Evolutionary conservation across 805 yeast genomes (phyloP), one percentile per base, ranked within the genome.

Genomic region (Lachancea thermotolerans): DNA sequence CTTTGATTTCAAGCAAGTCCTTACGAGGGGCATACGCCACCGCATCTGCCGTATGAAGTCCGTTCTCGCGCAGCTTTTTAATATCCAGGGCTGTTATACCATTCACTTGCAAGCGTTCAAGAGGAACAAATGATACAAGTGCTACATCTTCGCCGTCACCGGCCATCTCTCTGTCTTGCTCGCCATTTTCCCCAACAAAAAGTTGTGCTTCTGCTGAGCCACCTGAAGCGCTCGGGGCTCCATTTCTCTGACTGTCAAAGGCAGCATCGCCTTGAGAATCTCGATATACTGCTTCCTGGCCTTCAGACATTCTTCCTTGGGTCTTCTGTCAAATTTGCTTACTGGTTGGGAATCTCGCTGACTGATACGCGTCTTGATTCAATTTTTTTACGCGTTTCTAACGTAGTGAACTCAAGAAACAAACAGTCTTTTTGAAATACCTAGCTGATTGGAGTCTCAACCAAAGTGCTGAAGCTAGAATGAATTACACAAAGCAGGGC

Each of bases 11-110:
- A 36, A 86, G 67, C 36, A 91, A 70, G 5, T 77, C 79, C 55
- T 91, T 82, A 59, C 85, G 84, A 15, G 97, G 95, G 5, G 96
- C 87, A 58, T 88, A 89, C 2, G 99, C 98, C 48, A 91, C 81
- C 16, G 95, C 78, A 61, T 90, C 97, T 7, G 85, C 95, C 0
- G 99, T 93, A 60, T 85, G 85, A 57, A 75, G 80, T 0, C 97
- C 97, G 21, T 82, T 84, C 39, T 85, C 91, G 50, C 80, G 75
- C 42, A 93, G 73, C 62, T 88, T 91, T 50, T 77, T 79, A 53
- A 91, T 73, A 63, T 93, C 99, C 29, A 79, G 72, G 3, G 79
- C 59, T 5, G 90, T 75, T 50, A 93, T 89, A 10, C 99, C 99
- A 59, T 88, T 87, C 15, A 95, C 95, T 66, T 73, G 62, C 65